Percentiles rank a stretch among this genome's conserved stretches.
phyloP scores from a whole-genome alignment of 768 basidiomycete genomes.

The Asterophora lycoperdoides region DNA sequence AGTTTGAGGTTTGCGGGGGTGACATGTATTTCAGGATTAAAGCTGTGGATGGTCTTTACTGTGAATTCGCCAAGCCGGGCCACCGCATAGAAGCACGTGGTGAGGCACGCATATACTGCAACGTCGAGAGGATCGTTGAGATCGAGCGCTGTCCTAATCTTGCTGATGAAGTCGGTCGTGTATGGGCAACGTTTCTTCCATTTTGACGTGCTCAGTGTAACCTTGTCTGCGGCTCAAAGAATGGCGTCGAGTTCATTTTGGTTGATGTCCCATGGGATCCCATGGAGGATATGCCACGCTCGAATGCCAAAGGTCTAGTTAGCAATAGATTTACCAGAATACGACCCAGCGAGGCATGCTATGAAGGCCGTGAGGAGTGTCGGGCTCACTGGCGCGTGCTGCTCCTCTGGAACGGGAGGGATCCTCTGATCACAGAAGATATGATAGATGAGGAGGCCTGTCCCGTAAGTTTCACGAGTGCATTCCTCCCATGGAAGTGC shows the following conservation, averaged over 20 bases:
- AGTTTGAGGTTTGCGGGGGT: slow-evolving; percentile 3
- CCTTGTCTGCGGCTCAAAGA: slow-evolving; percentile 23
- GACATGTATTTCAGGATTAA: slow-evolving; percentile 16
- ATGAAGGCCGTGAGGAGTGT: slow-evolving; percentile 27
- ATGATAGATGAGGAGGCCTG: slow-evolving; percentile 35
- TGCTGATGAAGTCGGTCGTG: slow-evolving; percentile 5
- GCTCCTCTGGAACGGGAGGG: slow-evolving; percentile 31
- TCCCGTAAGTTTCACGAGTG: neutral
- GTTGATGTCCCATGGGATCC: slow-evolving; percentile 27
- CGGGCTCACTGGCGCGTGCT: slow-evolving; percentile 24
- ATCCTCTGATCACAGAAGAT: slow-evolving; percentile 13
- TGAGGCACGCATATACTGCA: slow-evolving; percentile 19
- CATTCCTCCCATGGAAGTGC: neutral
- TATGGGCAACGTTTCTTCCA: slow-evolving; percentile 21
- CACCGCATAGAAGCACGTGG: slow-evolving; percentile 12
- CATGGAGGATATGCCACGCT: slow-evolving; percentile 46
- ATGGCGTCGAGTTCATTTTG: slow-evolving; percentile 22
- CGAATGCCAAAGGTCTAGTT: slow-evolving; percentile 36
- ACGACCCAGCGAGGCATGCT: slow-evolving; percentile 25
- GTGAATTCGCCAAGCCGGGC: slow-evolving; percentile 7
- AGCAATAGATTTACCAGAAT: slow-evolving; percentile 26
- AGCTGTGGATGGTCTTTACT: slow-evolving; percentile 4
- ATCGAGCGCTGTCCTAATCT: neutral
- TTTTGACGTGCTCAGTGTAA: slow-evolving; percentile 28
- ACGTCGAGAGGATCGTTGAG: slow-evolving; percentile 10